Evolutionary conservation across 192 early-diverging fungal species (phyloP).

Genomic region (Mortierella alpina): DNA sequence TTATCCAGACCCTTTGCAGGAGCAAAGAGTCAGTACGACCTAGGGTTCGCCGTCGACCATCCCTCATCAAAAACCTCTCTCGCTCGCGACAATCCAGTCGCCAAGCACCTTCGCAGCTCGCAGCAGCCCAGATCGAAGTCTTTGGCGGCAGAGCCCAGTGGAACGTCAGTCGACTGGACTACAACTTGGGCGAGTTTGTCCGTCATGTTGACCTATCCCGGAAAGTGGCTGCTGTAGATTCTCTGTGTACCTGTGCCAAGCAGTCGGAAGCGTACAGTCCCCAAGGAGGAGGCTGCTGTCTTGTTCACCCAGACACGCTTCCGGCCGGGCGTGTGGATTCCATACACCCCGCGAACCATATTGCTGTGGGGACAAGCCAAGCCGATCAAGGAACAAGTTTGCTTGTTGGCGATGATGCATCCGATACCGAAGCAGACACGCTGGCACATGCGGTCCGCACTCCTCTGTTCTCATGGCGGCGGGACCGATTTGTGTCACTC

Average conservation of each 20-base stretch:
- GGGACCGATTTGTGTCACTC: no score
- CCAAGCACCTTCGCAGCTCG: conserved; percentile 20
- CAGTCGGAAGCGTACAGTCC: neutral
- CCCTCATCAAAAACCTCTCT: conserved; percentile 16
- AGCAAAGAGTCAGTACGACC: conserved; percentile 30
- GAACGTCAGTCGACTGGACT: conserved; percentile 7
- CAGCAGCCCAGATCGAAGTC: conserved; percentile 4
- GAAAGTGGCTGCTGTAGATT: neutral
- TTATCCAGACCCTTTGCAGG: conserved; percentile 53
- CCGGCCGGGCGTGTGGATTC: neutral
- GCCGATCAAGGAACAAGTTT: conserved; percentile 10
- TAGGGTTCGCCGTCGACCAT: conserved; percentile 13
- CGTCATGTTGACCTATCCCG: conserved; percentile 57
- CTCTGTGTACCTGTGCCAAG: neutral
- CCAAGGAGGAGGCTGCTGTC: neutral
- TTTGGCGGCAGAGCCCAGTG: conserved; percentile 11
- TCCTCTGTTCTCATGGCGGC: no score
- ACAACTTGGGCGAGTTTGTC: conserved; percentile 54
- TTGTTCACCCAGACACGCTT: neutral
- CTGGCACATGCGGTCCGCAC: no score
- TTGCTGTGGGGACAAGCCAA: neutral
- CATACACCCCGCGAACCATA: neutral
- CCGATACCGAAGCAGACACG: neutral
- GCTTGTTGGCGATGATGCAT: neutral
- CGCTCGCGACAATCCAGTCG: conserved; percentile 5